phyloP scores from a whole-genome alignment of 495 filamentous ascomycete genomes.

The Halenospora varia region DNA sequence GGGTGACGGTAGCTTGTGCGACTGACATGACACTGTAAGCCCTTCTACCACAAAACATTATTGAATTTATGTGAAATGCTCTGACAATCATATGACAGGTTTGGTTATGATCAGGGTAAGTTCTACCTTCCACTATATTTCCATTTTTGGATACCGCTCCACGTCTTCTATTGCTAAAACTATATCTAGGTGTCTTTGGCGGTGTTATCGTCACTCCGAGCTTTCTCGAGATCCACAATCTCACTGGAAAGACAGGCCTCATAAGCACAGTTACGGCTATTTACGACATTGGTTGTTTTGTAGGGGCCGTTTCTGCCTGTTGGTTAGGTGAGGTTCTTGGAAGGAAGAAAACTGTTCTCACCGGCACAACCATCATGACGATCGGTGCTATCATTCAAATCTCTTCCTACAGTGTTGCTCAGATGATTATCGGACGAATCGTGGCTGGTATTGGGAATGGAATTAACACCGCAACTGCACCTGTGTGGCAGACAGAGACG shows the following conservation, averaged over 20 bases:
- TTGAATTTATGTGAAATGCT: too few relatives aligned
- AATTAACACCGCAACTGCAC: slow-evolving; percentile 25
- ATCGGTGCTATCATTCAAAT: slow-evolving; percentile 21
- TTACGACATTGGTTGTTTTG: slow-evolving; percentile 63
- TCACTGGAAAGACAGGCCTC: slow-evolving; percentile 42
- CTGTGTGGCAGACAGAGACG: slow-evolving; percentile 26
- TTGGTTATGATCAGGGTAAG: slow-evolving; percentile 59
- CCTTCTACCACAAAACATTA: too few relatives aligned
- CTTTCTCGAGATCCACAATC: slow-evolving; percentile 48
- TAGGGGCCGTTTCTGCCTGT: slow-evolving; percentile 56
- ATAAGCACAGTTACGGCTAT: slow-evolving; percentile 58
- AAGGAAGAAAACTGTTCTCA: slow-evolving; percentile 49
- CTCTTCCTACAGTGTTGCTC: slow-evolving; percentile 52
- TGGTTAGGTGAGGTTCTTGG: slow-evolving; percentile 56
- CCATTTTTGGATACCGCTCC: slow-evolving; percentile 28
- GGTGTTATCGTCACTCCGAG: slow-evolving; percentile 54
- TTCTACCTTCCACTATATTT: neutral
- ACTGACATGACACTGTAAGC: slow-evolving; percentile 55
- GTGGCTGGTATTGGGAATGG: slow-evolving; percentile 57
- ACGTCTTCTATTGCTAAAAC: slow-evolving; percentile 30
- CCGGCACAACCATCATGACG: slow-evolving; percentile 4
- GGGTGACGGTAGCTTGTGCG: slow-evolving; percentile 53
- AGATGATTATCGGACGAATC: slow-evolving; percentile 50
- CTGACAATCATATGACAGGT: too few relatives aligned
- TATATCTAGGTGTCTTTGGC: too few relatives aligned